Evolutionary conservation across 495 filamentous ascomycete species (phyloP), one percentile per base, ranked within the genome.

Genomic region (Oidiodendron maius): DNA sequence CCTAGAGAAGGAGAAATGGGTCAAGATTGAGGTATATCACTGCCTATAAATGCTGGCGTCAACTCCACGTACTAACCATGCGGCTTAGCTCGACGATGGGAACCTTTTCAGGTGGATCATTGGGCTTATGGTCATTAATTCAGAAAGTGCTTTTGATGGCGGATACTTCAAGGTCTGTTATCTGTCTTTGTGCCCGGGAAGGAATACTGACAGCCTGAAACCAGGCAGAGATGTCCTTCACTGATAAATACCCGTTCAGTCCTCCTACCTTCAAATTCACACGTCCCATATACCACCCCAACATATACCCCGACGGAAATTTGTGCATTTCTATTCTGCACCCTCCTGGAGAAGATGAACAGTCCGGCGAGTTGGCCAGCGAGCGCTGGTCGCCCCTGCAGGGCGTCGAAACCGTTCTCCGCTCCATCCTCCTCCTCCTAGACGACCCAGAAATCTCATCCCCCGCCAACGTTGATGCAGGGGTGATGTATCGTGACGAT

Each of bases 281-380:
- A 13, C 75, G 81, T 8, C 86, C 90, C 18, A 75, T 91, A 38
- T 89, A 83, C 65, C 93, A 98, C 66, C 93, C 93, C 4, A 98
- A 98, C 62, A 82, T 98, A 63, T 96, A 96, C 66, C 64, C 76
- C 6, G 86, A 95, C 64, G 93, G 93, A 56, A 83, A 82, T 46
- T 77, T 97, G 15, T 97, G 93, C 71, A 96, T 98, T 63, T 96
- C 91, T 34, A 98, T 98, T 58, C 80, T 98, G 3, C 91, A 98
- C 66, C 72, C 82, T 9, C 89, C 93, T 1, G 93, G 91, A 50
- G 88, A 95, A 43, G 91, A 96, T 60, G 78, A 84, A 53, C 89
- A 87, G 72, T 95, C 90, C 21, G 93, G 93, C 42, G 93, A 96
- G 66, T 66, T 78, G 15, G 91, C 93, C 17, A 69, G 70, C 57